A percentile compares a stretch with the other conserved stretches of the same genome.
Evolutionary conservation across 768 basidiomycete genomes (phyloP).

Genomic region (Rickenella mellea): DNA sequence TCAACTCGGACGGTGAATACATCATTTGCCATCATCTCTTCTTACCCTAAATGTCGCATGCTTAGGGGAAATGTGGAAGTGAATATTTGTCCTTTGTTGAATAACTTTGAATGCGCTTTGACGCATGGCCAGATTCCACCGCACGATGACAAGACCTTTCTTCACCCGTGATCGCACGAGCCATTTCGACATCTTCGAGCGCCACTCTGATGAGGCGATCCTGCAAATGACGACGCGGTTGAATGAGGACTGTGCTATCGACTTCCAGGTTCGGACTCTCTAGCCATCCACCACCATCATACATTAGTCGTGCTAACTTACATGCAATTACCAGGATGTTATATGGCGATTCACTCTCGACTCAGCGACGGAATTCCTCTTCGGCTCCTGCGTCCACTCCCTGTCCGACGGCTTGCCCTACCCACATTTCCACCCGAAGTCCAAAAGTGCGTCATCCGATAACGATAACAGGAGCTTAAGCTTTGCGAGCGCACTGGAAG

Average conservation of each 20-base stretch:
- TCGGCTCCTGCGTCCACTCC: slow-evolving; percentile 19
- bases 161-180: slow-evolving; percentile 29
- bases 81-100: slow-evolving; percentile 6
- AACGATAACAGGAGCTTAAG: neutral
- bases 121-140: slow-evolving; percentile 37
- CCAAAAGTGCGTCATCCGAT: neutral
- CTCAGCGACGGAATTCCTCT: slow-evolving; percentile 23
- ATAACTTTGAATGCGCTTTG: too few species aligned
- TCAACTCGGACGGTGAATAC: slow-evolving; percentile 41
- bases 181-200: slow-evolving; percentile 31
- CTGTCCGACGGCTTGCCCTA: slow-evolving; percentile 14
- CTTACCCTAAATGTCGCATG: too few species aligned
- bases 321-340: slow-evolving; percentile 45
- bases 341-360: slow-evolving; percentile 30
- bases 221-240: slow-evolving; percentile 19
- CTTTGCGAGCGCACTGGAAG: slow-evolving; percentile 1
- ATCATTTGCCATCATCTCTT: too few species aligned
- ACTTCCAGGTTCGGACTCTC: slow-evolving; percentile 11
- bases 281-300: neutral
- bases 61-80: slow-evolving; percentile 48
- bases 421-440: slow-evolving; percentile 5
- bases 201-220: slow-evolving; percentile 23
- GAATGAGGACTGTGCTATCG: slow-evolving; percentile 7
- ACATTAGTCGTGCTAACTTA: slow-evolving; percentile 13
- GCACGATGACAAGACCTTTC: slow-evolving; percentile 33